A percentile compares a stretch with the other conserved stretches of the same genome.
phyloP scores from a whole-genome alignment of 75 land plant species.

The Adiantum capillusveneris region DNA sequence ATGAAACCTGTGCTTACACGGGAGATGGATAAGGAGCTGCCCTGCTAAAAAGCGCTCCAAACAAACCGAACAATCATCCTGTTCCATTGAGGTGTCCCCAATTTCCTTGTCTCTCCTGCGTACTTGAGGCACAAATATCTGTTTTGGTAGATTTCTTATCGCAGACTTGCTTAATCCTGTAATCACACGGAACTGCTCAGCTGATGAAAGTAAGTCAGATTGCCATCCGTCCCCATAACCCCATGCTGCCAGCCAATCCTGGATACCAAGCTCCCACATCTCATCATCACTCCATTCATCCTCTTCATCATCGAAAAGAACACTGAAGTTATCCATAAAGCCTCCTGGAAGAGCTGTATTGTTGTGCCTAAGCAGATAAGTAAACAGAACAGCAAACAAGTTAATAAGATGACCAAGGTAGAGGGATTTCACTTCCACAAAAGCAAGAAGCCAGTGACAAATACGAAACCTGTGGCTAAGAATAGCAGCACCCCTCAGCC shows the following conservation, averaged over 20 bases:
- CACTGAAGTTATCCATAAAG: background rate
- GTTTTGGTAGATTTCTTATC: conserved; percentile 28
- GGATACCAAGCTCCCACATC: conserved; percentile 24
- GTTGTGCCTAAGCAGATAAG: too few species aligned
- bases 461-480: conserved; percentile 33
- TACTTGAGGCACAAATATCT: conserved; percentile 24
- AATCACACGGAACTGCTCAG: background rate
- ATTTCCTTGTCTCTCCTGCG: conserved; percentile 1
- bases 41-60: conserved; percentile 51
- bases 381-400: too few species aligned
- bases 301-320: conserved; percentile 25
- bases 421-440: too few species aligned
- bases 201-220: conserved; percentile 1
- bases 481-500: conserved; percentile 58
- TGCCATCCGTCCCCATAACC: background rate
- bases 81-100: background rate
- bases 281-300: conserved; percentile 8
- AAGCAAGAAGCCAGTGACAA: background rate
- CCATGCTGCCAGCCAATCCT: conserved; percentile 17
- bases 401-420: too few species aligned
- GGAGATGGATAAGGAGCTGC: conserved; percentile 41
- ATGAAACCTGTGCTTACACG: conserved; percentile 67
- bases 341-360: background rate
- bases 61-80: conserved; percentile 64
- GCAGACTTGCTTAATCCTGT: conserved; percentile 39